Evolutionary conservation across 2,329 filamentous ascomycete genomes (phyloP).

Genomic region (Trichothecium roseum): DNA sequence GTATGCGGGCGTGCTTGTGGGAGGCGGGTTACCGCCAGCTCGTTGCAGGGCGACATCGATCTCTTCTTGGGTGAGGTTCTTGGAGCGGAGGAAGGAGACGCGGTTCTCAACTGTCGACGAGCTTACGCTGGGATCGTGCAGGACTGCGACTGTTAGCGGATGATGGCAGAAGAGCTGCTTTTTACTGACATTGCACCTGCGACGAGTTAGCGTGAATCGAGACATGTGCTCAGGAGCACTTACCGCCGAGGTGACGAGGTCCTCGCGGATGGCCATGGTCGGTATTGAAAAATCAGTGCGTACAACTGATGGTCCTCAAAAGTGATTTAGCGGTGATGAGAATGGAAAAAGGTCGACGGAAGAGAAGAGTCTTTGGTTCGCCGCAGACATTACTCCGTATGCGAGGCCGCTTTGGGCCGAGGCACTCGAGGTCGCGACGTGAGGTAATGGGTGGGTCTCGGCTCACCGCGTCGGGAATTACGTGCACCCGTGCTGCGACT

Average conservation of each 20-base stretch:
- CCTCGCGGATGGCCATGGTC: slow-evolving; percentile 81
- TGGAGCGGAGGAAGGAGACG: slow-evolving; percentile 86
- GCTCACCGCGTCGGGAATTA: slow-evolving; percentile 8
- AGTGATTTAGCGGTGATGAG: slow-evolving; percentile 3
- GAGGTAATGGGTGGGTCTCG: slow-evolving; percentile 1
- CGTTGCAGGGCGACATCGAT: slow-evolving; percentile 76
- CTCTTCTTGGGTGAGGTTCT: slow-evolving; percentile 95
- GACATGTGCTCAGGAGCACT: slow-evolving; percentile 11
- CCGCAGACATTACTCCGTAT: slow-evolving; percentile 2
- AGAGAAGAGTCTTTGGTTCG: slow-evolving; percentile 6
- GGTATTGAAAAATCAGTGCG: not conserved
- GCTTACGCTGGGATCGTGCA: slow-evolving; percentile 88
- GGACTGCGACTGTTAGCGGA: slow-evolving; percentile 44
- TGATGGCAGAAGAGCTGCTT: not conserved
- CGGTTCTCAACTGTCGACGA: slow-evolving; percentile 86
- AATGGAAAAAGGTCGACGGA: slow-evolving; percentile 8
- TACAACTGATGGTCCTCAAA: not conserved
- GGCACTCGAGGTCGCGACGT: slow-evolving; percentile 12
- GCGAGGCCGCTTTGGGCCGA: slow-evolving; percentile 16
- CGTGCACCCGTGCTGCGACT: slow-evolving; percentile 11
- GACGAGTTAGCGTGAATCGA: slow-evolving; percentile 9
- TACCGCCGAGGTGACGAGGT: slow-evolving; percentile 77
- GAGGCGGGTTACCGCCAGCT: slow-evolving; percentile 48
- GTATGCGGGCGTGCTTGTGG: slow-evolving; percentile 21
- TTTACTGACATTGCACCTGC: slow-evolving; percentile 31